Base-by-base conservation (phyloP, 2,329 filamentous ascomycete genomes). In the Akanthomyces lecanii region DNA sequence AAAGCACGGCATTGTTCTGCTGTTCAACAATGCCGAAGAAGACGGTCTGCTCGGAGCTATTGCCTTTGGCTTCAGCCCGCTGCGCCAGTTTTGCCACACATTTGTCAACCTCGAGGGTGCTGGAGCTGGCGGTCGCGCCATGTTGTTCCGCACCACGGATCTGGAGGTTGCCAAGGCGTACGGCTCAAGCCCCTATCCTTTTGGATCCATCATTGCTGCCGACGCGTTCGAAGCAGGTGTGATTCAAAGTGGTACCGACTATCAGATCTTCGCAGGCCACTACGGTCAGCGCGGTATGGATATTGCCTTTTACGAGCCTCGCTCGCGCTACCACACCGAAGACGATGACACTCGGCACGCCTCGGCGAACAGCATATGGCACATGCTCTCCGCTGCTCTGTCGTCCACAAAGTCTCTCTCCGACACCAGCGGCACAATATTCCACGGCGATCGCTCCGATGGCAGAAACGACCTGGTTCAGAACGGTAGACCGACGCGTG, bases 41-140 rank as follows among this genome's bases (percentile, higher is more conserved):
- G 94, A 98, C 70, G 95, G 88, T 42, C 79, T 98, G 12, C 91
- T 96, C 67, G 95, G 95, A 1, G 92, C 94, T 7, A 85, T 86
- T 65, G 92, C 90, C 6, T 97, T 96, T 71, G 88, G 90, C 33
- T 87, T 92, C 67, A 92, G 93, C 72, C 90, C 92, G 0, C 81
- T 97, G 66, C 86, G 91, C 12, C 86, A 85, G 59, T 90, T 96
- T 63, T 85, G 91, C 11, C 90, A 93, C 71, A 92, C 91, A 0
- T 98, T 99, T 72, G 79, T 98, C 67, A 99, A 99, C 69, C 85
- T 99, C 18, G 95, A 99, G 75, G 95, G 95, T 14, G 94, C 94
- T 47, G 95, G 94, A 56, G 94, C 94, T 14, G 95, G 95, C 12
- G 93, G 94, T 0, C 85, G 92, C 64, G 93, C 94, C 4, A 89